phyloP scores from a whole-genome alignment of 1,284 basidiomycete genomes.

The Melampsora abietis-canadensis region DNA sequence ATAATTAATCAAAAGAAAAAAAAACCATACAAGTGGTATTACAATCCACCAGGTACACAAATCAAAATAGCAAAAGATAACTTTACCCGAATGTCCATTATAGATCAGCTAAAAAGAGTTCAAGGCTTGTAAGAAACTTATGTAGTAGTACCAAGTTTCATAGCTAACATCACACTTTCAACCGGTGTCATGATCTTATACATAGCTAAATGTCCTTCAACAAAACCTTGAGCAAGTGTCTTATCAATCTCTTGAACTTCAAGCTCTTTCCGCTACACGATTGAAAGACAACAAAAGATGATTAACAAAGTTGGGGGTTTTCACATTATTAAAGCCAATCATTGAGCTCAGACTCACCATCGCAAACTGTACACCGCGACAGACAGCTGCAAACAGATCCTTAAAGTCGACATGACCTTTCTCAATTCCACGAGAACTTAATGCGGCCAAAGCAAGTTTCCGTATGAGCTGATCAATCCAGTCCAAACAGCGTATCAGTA shows the following conservation, averaged over 20 bases:
- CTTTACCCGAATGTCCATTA: too few relatives aligned
- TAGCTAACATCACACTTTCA: constrained; percentile 2
- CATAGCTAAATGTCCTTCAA: constrained; percentile 40
- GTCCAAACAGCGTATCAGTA: constrained; percentile 16
- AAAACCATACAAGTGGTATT: too few relatives aligned
- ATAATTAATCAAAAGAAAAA: too few relatives aligned
- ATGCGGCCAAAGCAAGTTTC: constrained; percentile 19
- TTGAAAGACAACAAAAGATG: not conserved
- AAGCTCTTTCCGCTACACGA: constrained; percentile 28
- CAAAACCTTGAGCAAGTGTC: constrained; percentile 28
- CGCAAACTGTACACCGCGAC: constrained; percentile 40
- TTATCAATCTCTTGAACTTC: constrained; percentile 23
- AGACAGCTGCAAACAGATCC: constrained; percentile 34
- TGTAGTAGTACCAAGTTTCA: not conserved
- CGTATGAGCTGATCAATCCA: constrained; percentile 25
- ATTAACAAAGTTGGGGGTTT: not conserved
- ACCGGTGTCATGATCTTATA: constrained; percentile 17
- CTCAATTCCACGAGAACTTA: constrained; percentile 22
- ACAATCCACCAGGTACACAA: too few relatives aligned
- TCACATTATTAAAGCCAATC: not conserved
- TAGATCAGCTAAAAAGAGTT: too few relatives aligned
- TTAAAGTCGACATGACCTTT: constrained; percentile 34
- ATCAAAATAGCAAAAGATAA: too few relatives aligned
- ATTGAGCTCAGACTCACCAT: constrained; percentile 16
- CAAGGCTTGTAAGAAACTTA: too few relatives aligned